Base-by-base conservation (phyloP, 2,329 filamentous ascomycete genomes). In the Cladosporium austrohemisphaericum region DNA sequence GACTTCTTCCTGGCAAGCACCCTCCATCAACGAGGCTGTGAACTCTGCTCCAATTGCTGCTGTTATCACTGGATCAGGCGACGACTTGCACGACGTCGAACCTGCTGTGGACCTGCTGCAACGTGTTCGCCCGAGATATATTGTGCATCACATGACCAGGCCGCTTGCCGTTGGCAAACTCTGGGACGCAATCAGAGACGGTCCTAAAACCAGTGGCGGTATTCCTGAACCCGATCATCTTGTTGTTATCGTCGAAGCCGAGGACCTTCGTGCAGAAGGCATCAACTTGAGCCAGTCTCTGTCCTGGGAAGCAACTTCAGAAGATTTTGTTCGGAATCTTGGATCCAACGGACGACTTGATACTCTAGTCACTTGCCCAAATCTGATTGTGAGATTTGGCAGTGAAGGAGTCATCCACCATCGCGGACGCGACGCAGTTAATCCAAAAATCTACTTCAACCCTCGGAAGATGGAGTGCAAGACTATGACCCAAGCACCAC, bases 291-390 rank as follows among this genome's bases (percentile, higher is more conserved):
- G 63, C 46, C 59, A 58, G 29, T 58, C 59, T 8, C 43, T 66
- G 38, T 65, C 61, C 6, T 66, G 63, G 63, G 63, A 66, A 49
- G 53, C 58, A 13, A 63, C 61, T 5, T 58, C 61, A 1, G 63
- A 66, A 33, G 63, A 66, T 46, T 66, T 66, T 37, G 62, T 66
- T 11, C 60, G 62, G 2, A 64, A 65, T 41, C 54, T 66, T 16
- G 63, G 63, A 5, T 62, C 60, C 5, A 64, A 66, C 56, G 63
- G 63, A 4, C 52, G 60, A 20, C 55, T 66, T 9, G 63, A 66
- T 32, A 66, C 63, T 4, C 55, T 66, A 5, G 63, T 65, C 7
- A 66, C 63, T 26, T 66, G 63, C 50, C 63, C 63, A 1, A 66
- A 66, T 37, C 51, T 66, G 8, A 62, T 66, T 19, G 62, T 66